Percentiles rank a stretch among this genome's conserved stretches.
phyloP scores from a whole-genome alignment of 2,329 filamentous ascomycete genomes.

The Pseudocercospora cruenta region DNA sequence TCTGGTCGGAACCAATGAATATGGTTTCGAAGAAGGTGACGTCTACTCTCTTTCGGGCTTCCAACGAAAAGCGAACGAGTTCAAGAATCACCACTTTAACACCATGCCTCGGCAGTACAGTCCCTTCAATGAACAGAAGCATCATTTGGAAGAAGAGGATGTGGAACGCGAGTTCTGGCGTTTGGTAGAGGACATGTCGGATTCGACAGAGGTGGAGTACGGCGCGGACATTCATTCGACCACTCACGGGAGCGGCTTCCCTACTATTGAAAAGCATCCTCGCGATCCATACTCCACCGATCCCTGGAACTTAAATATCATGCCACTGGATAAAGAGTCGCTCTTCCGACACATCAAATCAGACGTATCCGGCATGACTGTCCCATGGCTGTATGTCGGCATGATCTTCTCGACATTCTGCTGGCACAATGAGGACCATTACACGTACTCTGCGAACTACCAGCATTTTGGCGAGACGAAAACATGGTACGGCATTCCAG shows the following conservation, averaged over 20 bases:
- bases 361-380: conserved; percentile 98
- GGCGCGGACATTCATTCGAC: conserved; percentile 98
- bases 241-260: conserved; percentile 95
- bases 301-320: conserved; percentile 92
- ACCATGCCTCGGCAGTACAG: conserved; percentile 65
- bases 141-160: conserved; percentile 88
- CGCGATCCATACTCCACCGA: conserved; percentile 84
- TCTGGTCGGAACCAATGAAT: conserved; percentile 92
- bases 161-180: conserved; percentile 97
- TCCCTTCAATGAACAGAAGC: conserved; percentile 76
- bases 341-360: conserved; percentile 97
- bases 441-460: conserved; percentile 96
- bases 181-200: conserved; percentile 87
- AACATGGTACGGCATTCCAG: conserved; percentile 98
- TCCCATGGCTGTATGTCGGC: conserved; percentile 97
- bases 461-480: conserved; percentile 98
- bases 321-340: conserved; percentile 88
- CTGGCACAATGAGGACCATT: conserved; percentile 99
- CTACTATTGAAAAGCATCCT: conserved; percentile 88
- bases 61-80: conserved; percentile 91
- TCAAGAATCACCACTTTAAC: conserved; percentile 92
- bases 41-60: conserved; percentile 95
- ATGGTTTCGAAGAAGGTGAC: conserved; percentile 95
- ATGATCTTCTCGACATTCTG: conserved; percentile 99
- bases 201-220: conserved; percentile 97